phyloP scores from a whole-genome alignment of 2,329 filamentous ascomycete species.

The Trichoderma lentiforme region DNA sequence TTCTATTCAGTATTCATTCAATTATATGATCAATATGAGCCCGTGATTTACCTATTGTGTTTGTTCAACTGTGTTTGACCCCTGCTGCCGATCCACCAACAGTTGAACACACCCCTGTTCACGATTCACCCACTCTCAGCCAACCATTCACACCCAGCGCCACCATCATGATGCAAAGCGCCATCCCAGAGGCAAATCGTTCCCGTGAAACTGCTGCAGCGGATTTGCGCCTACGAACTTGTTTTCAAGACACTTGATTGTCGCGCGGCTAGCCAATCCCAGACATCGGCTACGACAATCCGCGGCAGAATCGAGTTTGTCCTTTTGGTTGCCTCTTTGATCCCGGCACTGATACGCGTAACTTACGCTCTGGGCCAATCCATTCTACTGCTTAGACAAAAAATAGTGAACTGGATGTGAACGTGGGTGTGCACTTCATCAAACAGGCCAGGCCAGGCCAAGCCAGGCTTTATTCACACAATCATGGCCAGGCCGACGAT shows the following conservation, averaged over 20 bases:
- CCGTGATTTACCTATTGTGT: background rate
- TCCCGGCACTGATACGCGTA: background rate
- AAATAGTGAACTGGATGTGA: background rate
- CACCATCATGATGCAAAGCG: slow-evolving; percentile 7
- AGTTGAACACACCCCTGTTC: background rate
- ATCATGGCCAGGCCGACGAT: background rate
- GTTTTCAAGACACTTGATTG: background rate
- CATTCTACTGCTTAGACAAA: background rate
- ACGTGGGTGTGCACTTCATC: background rate
- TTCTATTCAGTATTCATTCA: background rate
- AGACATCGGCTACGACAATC: background rate
- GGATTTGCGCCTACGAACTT: background rate
- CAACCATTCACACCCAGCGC: background rate
- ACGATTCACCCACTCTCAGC: background rate
- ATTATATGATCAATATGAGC: background rate
- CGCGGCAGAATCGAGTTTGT: background rate
- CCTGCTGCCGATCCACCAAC: too few species aligned
- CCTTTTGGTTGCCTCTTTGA: slow-evolving; percentile 9
- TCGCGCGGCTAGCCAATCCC: slow-evolving; percentile 14
- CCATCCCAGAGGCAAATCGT: background rate
- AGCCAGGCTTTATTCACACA: slow-evolving; percentile 5
- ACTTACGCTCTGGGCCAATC: background rate
- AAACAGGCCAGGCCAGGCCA: background rate
- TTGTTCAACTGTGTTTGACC: background rate
- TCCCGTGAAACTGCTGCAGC: background rate